These are phyloP conservation scores for Cymbopogon citratus DNA, from an alignment of 176 grass and related monocot genomes.

Conservation along the genomic window DNA sequence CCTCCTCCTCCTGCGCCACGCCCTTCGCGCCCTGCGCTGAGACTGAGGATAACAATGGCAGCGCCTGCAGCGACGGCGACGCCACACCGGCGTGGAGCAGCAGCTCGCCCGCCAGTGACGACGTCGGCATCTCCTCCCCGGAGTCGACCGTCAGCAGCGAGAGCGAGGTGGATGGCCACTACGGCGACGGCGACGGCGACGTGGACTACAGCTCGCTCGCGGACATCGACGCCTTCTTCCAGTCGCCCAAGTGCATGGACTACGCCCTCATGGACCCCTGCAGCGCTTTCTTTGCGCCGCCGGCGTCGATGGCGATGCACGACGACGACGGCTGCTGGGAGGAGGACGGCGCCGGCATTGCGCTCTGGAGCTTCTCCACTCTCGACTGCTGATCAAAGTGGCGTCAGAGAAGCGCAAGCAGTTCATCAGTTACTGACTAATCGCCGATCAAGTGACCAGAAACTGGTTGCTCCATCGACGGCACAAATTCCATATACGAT, in stretches of 20 bases:
- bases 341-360: slow-evolving; percentile 62
- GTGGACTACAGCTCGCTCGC: slow-evolving; percentile 27
- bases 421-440: slow-evolving; percentile 28
- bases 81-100: neutral
- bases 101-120: slow-evolving; percentile 9
- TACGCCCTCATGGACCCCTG: slow-evolving; percentile 66
- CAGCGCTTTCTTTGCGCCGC: slow-evolving; percentile 45
- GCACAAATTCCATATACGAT: neutral
- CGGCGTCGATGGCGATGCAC: neutral
- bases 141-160: slow-evolving; percentile 18
- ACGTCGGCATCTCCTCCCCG: slow-evolving; percentile 16
- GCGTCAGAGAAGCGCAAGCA: neutral
- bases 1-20: neutral
- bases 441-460: slow-evolving; percentile 14
- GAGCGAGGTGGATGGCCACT: neutral
- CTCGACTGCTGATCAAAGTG: slow-evolving; percentile 31
- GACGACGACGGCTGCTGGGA: slow-evolving; percentile 33
- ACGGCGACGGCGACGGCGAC: too few species aligned
- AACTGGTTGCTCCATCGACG: neutral
- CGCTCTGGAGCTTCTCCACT: slow-evolving; percentile 75
- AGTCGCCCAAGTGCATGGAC: slow-evolving; percentile 85
- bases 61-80: neutral
- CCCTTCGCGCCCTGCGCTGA: neutral
- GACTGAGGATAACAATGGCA: neutral
- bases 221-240: slow-evolving; percentile 65